Evolutionary conservation across 2,329 filamentous ascomycete genomes (phyloP).

Genomic region (Graphilbum sp.): DNA sequence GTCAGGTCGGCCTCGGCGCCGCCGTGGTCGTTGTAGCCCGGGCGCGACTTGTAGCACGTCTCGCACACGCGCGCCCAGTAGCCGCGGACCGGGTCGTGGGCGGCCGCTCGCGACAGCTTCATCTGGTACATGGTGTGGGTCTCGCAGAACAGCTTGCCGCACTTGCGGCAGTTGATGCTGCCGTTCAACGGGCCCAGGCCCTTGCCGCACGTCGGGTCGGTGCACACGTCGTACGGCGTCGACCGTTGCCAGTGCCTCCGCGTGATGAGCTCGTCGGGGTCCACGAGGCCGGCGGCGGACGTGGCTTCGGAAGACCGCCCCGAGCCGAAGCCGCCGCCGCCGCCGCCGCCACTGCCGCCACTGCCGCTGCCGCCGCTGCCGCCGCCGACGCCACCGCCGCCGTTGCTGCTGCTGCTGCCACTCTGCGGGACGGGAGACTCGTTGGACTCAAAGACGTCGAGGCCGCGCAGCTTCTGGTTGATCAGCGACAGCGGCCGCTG

Average conservation of each 20-base stretch:
- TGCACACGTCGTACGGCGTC: constrained; percentile 60
- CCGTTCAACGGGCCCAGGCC: constrained; percentile 64
- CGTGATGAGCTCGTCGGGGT: constrained; percentile 83
- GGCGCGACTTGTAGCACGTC: constrained; percentile 95
- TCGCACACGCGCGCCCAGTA: constrained; percentile 94
- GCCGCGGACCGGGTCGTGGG: constrained; percentile 77
- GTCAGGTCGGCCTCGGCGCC: constrained; percentile 59
- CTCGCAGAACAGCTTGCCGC: constrained; percentile 86
- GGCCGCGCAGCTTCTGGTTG: constrained; percentile 82
- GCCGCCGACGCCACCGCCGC: no score
- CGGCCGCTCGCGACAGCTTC: constrained; percentile 79
- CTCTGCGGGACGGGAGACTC: constrained; percentile 35
- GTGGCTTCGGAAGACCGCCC: constrained; percentile 24
- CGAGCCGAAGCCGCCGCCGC: constrained; percentile 15
- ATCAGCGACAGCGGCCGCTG: constrained; percentile 80
- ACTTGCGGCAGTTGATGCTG: constrained; percentile 84
- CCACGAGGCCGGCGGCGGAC: constrained; percentile 28
- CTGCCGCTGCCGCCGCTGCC: no score
- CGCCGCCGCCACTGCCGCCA: constrained; percentile 10
- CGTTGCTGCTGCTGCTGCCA: constrained; percentile 7
- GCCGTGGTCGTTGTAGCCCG: constrained; percentile 83
- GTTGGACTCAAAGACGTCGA: constrained; percentile 91
- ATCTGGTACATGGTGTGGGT: constrained; percentile 99
- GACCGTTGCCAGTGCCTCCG: constrained; percentile 77
- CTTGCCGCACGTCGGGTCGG: constrained; percentile 74